phyloP scores from a whole-genome alignment of 306 rosid species.

The Cicer bijugum region DNA sequence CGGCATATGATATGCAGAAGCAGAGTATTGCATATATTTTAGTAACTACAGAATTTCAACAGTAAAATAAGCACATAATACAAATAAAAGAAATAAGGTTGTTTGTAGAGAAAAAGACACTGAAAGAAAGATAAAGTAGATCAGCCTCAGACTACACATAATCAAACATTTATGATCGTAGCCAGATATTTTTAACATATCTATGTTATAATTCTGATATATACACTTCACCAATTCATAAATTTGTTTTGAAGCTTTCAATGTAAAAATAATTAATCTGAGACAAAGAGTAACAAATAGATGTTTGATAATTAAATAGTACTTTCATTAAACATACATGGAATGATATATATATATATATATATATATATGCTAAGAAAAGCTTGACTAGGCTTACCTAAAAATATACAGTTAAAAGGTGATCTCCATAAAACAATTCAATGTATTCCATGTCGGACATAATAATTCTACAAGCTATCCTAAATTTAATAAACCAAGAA shows the following conservation, averaged over 20 bases:
- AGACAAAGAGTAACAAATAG: not conserved
- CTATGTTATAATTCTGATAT: not conserved
- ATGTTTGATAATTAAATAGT: constrained; percentile 1
- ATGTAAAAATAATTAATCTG: not conserved
- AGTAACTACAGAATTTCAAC: too few species aligned
- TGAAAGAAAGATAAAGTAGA: not conserved
- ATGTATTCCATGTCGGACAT: not conserved
- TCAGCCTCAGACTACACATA: not conserved
- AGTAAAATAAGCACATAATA: too few species aligned
- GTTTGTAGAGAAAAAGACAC: too few species aligned
- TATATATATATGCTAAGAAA: not conserved
- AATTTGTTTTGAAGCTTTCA: not conserved
- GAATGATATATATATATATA: not conserved
- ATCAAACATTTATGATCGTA: not conserved
- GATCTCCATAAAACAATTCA: not conserved
- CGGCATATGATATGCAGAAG: too few species aligned
- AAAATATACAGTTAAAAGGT: not conserved
- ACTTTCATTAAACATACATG: not conserved
- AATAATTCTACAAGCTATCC: not conserved
- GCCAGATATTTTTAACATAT: not conserved
- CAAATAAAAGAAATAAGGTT: too few species aligned
- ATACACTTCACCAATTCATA: not conserved
- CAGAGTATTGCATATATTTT: too few species aligned
- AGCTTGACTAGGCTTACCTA: not conserved
- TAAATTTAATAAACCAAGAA: constrained; percentile 29